Conservation (phyloP, 2,329 filamentous ascomycete species). For the Cordyceps tenuipes region DNA sequence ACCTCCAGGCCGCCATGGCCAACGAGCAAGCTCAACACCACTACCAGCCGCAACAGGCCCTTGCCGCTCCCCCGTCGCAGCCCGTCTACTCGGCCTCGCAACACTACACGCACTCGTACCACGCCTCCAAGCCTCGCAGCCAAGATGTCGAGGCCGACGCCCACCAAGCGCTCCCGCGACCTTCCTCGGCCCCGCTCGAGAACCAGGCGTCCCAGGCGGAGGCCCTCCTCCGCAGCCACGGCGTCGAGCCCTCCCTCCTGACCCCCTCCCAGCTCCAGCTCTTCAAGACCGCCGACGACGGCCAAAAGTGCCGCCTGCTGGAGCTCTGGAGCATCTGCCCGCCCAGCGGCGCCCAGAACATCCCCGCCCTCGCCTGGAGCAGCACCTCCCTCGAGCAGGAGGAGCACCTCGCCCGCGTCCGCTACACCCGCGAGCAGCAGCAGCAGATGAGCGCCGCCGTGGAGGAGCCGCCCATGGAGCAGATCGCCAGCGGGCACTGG, state of each 20-base stretch:
- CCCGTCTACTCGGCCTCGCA: constrained; percentile 66
- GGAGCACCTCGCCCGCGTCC: constrained; percentile 48
- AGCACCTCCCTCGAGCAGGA: constrained; percentile 49
- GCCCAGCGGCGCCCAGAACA: constrained; percentile 49
- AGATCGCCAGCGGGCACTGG: constrained; percentile 48
- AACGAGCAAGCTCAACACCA: constrained; percentile 25
- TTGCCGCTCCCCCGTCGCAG: constrained; percentile 8
- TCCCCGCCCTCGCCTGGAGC: constrained; percentile 44
- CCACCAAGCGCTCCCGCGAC: constrained; percentile 32
- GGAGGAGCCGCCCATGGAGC: constrained; percentile 42
- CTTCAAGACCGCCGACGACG: constrained; percentile 64
- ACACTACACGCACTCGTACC: constrained; percentile 77
- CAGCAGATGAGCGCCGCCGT: constrained; percentile 32
- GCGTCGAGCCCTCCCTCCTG: constrained; percentile 61
- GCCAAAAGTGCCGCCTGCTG: constrained; percentile 66
- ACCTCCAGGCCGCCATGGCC: constrained; percentile 19
- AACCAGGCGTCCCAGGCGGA: constrained; percentile 44
- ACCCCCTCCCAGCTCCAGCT: constrained; percentile 69
- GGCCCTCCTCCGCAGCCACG: constrained; percentile 53
- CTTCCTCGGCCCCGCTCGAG: constrained; percentile 43
- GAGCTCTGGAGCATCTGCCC: constrained; percentile 82
- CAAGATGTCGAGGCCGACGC: constrained; percentile 18
- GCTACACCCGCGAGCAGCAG: constrained; percentile 45
- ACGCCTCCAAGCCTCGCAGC: constrained; percentile 34
- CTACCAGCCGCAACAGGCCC: constrained; percentile 10